Evolutionary conservation across 352 stramenopile genomes (phyloP).

Genomic region (Phytophthora cryptogea): DNA sequence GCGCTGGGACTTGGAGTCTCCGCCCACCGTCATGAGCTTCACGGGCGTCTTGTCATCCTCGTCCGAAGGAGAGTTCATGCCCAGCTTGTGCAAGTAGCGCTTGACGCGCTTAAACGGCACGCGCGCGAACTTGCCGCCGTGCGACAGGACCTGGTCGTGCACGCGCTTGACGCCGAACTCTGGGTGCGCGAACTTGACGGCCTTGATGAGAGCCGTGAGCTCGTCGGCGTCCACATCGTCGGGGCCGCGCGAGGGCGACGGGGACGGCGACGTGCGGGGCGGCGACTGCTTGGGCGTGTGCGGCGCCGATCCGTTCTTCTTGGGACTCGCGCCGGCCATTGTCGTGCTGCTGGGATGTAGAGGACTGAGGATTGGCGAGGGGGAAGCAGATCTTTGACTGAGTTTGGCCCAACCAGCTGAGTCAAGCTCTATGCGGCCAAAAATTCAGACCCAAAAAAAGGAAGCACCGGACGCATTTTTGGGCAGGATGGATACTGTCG

Average conservation of each 20-base stretch:
- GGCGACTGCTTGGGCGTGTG: slow-evolving; percentile 36
- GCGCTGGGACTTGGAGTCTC: slow-evolving; percentile 70
- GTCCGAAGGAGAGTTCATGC: slow-evolving; percentile 48
- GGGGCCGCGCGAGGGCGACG: slow-evolving; percentile 32
- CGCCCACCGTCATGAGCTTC: slow-evolving; percentile 86
- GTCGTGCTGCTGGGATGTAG: slow-evolving; percentile 1
- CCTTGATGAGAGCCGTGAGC: slow-evolving; percentile 85
- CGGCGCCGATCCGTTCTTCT: slow-evolving; percentile 32
- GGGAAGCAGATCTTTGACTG: slow-evolving; percentile 28
- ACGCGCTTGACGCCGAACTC: slow-evolving; percentile 86
- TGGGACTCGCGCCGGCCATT: slow-evolving; percentile 32
- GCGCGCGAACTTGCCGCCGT: slow-evolving; percentile 77
- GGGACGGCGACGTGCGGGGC: slow-evolving; percentile 27
- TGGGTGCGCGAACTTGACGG: slow-evolving; percentile 86
- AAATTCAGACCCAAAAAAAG: slow-evolving; percentile 14
- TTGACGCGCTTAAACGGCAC: slow-evolving; percentile 84
- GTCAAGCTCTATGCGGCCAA: slow-evolving; percentile 24
- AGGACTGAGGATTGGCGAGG: slow-evolving; percentile 21
- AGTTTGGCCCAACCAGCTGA: slow-evolving; percentile 16
- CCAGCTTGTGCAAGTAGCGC: slow-evolving; percentile 87
- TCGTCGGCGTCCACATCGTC: slow-evolving; percentile 71
- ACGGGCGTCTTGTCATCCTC: slow-evolving; percentile 49
- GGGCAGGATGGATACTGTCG: neutral
- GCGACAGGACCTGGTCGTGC: slow-evolving; percentile 73
- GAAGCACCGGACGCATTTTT: neutral